Conservation (phyloP, 2,329 filamentous ascomycete species). For the Pseudogymnoascus sp. region DNA sequence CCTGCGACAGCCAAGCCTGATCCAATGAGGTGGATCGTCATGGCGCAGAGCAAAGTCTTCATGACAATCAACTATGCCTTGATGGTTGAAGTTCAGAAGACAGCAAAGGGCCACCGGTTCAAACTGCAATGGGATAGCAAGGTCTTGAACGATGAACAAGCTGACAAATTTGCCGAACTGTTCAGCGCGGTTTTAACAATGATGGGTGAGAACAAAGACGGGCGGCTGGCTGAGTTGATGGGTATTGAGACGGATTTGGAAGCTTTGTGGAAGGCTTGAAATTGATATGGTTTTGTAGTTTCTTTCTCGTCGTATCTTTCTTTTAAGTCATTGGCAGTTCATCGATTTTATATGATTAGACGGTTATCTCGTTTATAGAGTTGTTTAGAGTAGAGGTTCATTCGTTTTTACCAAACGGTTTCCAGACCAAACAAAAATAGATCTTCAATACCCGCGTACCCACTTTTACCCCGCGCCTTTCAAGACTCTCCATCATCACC, state of each 20-base stretch:
- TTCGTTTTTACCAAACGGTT: too few relatives aligned
- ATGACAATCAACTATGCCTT: conserved; percentile 13
- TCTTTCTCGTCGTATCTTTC: neutral
- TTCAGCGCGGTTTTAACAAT: neutral
- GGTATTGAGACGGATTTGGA: neutral
- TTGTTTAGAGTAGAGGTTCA: too few relatives aligned
- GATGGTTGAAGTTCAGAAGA: conserved; percentile 13
- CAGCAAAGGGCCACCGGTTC: conserved; percentile 8
- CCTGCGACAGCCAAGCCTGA: conserved; percentile 9
- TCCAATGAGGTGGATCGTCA: conserved; percentile 15
- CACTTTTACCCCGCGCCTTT: too few relatives aligned
- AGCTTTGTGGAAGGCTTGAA: neutral
- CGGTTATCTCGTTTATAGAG: too few relatives aligned
- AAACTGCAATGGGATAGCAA: conserved; percentile 7
- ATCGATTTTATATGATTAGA: neutral
- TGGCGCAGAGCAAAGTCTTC: conserved; percentile 13
- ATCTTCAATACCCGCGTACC: too few relatives aligned
- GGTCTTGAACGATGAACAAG: neutral
- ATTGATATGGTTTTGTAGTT: neutral
- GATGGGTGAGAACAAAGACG: neutral
- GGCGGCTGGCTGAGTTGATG: neutral
- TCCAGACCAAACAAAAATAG: too few relatives aligned
- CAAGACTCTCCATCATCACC: too few relatives aligned
- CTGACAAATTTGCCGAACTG: neutral
- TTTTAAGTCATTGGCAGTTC: neutral